Conservation (phyloP, 2,329 filamentous ascomycete species). For the Cladobotryum protrusum region DNA sequence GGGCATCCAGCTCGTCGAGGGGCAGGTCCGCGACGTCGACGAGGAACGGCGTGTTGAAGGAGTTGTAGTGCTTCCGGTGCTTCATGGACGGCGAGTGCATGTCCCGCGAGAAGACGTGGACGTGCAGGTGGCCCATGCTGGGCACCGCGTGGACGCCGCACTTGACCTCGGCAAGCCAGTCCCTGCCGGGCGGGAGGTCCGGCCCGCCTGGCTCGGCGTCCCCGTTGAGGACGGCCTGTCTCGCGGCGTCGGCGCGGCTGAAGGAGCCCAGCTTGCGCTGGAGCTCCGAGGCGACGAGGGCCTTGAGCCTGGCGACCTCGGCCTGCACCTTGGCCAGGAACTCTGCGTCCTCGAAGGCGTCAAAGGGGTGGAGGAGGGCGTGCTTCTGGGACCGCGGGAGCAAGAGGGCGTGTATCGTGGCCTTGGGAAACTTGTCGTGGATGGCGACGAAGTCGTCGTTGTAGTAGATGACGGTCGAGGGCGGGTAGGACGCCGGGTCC, state of each 20-base stretch:
- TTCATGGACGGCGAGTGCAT: constrained; percentile 66
- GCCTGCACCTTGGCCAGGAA: constrained; percentile 60
- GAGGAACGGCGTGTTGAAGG: constrained; percentile 81
- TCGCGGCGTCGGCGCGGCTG: constrained; percentile 56
- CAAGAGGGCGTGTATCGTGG: constrained; percentile 78
- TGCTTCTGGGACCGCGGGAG: constrained; percentile 64
- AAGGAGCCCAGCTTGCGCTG: constrained; percentile 58
- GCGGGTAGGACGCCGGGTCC: constrained; percentile 54
- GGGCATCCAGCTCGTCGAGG: constrained; percentile 56
- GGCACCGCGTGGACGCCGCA: constrained; percentile 81
- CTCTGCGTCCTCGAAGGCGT: constrained; percentile 62
- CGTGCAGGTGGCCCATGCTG: constrained; percentile 86
- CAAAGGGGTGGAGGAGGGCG: constrained; percentile 64
- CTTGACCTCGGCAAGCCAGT: constrained; percentile 71
- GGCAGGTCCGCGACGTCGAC: constrained; percentile 76
- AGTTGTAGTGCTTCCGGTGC: constrained; percentile 86
- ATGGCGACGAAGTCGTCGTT: constrained; percentile 67
- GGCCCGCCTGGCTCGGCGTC: background rate
- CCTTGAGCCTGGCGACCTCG: constrained; percentile 56
- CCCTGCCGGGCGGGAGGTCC: constrained; percentile 61
- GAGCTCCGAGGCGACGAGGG: constrained; percentile 68
- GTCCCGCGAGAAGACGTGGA: constrained; percentile 81
- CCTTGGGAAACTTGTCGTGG: constrained; percentile 80
- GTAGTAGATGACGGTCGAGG: constrained; percentile 58
- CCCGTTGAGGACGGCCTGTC: constrained; percentile 61